These are phyloP conservation scores for Sinapis alba DNA, from an alignment of 441 rosid genomes.

Conservation along the genomic window DNA sequence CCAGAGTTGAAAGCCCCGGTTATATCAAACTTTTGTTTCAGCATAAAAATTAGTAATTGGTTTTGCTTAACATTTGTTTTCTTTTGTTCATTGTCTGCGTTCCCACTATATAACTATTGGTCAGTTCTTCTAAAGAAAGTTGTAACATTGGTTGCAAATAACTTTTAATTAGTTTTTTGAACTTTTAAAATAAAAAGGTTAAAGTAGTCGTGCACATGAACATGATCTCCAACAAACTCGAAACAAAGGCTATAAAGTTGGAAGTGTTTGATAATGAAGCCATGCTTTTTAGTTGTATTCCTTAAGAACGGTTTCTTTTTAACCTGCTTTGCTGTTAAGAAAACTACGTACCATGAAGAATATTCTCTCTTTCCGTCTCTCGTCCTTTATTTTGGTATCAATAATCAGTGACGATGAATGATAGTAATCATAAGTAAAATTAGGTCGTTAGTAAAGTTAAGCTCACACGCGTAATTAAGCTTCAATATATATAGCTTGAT, in stretches of 20 bases:
- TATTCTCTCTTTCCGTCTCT: constrained; percentile 5
- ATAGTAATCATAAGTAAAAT: not conserved
- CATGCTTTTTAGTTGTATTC: constrained; percentile 21
- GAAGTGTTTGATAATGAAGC: constrained; percentile 18
- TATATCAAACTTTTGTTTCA: not conserved
- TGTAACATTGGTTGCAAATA: constrained; percentile 10
- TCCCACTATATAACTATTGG: constrained; percentile 14
- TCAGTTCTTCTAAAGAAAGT: constrained; percentile 1
- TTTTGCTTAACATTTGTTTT: not conserved
- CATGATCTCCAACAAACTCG: constrained; percentile 39
- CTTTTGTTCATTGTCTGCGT: constrained; percentile 11
- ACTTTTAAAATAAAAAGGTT: not conserved
- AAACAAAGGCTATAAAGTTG: constrained; percentile 18
- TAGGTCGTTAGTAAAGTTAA: not conserved
- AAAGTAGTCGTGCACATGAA: constrained; percentile 38
- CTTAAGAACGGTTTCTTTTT: constrained; percentile 18
- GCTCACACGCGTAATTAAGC: not conserved
- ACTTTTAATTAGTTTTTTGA: not conserved
- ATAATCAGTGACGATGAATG: not conserved
- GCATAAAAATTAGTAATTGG: not conserved
- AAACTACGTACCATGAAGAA: constrained; percentile 26
- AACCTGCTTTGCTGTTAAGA: constrained; percentile 41
- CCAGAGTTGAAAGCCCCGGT: no score
- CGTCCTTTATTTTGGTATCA: not conserved
- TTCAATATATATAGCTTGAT: not conserved